phyloP scores from a whole-genome alignment of 108 stramenopile species.

The Pseudonitzschia multiseries region DNA sequence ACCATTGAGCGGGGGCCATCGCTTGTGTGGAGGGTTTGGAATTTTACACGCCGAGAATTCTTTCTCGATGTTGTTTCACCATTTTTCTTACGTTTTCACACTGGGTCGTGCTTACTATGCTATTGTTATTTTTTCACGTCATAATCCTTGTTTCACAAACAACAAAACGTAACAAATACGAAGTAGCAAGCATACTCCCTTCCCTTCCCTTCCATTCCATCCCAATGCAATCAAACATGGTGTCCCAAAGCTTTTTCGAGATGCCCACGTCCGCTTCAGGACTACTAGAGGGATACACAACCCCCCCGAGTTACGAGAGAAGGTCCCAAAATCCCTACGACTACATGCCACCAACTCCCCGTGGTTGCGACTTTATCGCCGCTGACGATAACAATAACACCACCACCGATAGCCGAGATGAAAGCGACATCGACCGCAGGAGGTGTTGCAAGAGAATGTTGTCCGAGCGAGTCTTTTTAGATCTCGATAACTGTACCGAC shows the following conservation, averaged over 20 bases:
- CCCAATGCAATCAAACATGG: not conserved
- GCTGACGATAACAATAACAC: not conserved
- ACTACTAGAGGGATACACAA: not conserved
- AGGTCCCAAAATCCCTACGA: constrained; percentile 22
- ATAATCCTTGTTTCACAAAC: too few species aligned
- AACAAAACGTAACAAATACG: too few species aligned
- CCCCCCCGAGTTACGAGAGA: not conserved
- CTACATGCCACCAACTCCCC: constrained; percentile 12
- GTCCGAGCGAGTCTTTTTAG: not conserved
- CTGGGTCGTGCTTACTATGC: too few species aligned
- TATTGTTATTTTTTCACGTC: too few species aligned
- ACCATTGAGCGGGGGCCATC: too few species aligned
- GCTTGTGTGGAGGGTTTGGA: too few species aligned
- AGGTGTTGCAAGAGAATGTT: not conserved
- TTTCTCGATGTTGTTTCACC: too few species aligned
- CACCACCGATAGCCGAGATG: too few species aligned
- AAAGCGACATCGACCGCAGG: not conserved
- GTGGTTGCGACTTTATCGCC: not conserved
- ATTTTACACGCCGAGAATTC: too few species aligned
- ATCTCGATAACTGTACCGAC: not conserved
- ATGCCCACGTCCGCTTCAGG: not conserved
- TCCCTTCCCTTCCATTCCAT: too few species aligned
- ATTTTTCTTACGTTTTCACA: too few species aligned
- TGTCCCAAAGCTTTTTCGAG: not conserved
- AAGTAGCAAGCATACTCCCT: too few species aligned